These are phyloP conservation scores for Astrothelium macrocarpum DNA, from an alignment of 495 filamentous ascomycete genomes.

Conservation along the genomic window DNA sequence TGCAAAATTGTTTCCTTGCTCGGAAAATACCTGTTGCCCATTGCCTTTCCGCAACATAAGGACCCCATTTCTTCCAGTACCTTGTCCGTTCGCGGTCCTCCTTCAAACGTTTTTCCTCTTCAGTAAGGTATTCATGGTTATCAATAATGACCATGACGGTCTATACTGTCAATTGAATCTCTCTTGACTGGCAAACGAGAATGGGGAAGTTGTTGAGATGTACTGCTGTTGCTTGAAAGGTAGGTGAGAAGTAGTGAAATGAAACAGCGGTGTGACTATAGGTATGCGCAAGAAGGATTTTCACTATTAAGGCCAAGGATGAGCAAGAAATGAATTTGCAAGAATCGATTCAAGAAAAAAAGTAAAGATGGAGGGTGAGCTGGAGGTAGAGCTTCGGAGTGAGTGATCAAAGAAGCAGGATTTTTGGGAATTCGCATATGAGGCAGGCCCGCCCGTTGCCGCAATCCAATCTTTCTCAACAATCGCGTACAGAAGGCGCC, in stretches of 20 bases:
- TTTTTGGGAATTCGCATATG: background rate
- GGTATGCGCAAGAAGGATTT: background rate
- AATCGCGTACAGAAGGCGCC: background rate
- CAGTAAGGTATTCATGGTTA: conserved; percentile 68
- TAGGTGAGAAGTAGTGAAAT: background rate
- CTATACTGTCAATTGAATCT: background rate
- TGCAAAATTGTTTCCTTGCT: conserved; percentile 2
- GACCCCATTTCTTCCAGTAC: conserved; percentile 96
- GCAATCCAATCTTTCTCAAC: background rate
- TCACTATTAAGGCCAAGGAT: background rate
- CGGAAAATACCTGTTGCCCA: conserved; percentile 69
- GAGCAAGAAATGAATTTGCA: background rate
- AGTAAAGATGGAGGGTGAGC: background rate
- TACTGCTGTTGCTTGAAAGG: background rate
- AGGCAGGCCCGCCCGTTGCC: background rate
- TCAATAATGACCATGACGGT: conserved; percentile 74
- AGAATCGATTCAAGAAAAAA: background rate
- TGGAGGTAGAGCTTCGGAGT: background rate
- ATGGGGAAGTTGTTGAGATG: background rate
- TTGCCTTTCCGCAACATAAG: conserved; percentile 68
- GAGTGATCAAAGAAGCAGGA: background rate
- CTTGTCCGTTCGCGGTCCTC: conserved; percentile 68
- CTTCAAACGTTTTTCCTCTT: conserved; percentile 80
- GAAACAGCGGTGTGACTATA: background rate
- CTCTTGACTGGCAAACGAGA: background rate